Percentiles rank a stretch among this genome's conserved stretches.
These are phyloP conservation scores for Aspergillus fumigatus DNA, from an alignment of 2,329 filamentous ascomycete species.

Conservation along the genomic window DNA sequence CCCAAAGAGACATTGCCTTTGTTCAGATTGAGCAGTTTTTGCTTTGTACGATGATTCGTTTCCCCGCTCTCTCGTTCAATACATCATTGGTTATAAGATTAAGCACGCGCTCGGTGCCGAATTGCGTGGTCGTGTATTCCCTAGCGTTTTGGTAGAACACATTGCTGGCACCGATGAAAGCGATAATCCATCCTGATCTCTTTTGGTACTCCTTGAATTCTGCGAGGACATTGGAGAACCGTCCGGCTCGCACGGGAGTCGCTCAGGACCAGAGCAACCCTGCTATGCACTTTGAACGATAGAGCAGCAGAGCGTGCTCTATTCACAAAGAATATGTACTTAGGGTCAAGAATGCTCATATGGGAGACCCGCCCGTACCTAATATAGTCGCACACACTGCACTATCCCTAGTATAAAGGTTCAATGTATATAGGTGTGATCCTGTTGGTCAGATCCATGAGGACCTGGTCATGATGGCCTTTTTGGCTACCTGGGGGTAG, in stretches of 20 bases:
- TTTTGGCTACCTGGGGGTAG: too few relatives aligned
- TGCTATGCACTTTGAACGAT: slow-evolving; percentile 36
- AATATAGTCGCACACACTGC: too few relatives aligned
- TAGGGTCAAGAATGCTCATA: slow-evolving; percentile 42
- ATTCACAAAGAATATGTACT: slow-evolving; percentile 40
- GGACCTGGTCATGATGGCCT: too few relatives aligned
- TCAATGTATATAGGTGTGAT: too few relatives aligned
- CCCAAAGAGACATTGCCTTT: slow-evolving; percentile 33
- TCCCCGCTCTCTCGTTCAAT: slow-evolving; percentile 31
- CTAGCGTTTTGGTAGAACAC: slow-evolving; percentile 29
- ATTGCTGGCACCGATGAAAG: slow-evolving; percentile 35
- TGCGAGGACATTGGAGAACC: slow-evolving; percentile 24
- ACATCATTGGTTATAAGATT: slow-evolving; percentile 40
- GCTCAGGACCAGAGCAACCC: slow-evolving; percentile 36
- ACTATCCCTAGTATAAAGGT: too few relatives aligned
- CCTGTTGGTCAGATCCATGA: too few relatives aligned
- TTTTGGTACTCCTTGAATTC: slow-evolving; percentile 35
- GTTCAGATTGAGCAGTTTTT: slow-evolving; percentile 30
- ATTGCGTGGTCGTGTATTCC: slow-evolving; percentile 31
- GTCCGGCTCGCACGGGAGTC: slow-evolving; percentile 31
- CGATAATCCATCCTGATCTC: slow-evolving; percentile 27
- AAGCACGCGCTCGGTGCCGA: slow-evolving; percentile 37
- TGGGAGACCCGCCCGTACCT: slow-evolving; percentile 38
- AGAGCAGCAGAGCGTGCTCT: slow-evolving; percentile 30
- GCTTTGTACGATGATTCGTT: slow-evolving; percentile 35